Conservation (phyloP, 345 rosid species). For the Salix dunnii region DNA sequence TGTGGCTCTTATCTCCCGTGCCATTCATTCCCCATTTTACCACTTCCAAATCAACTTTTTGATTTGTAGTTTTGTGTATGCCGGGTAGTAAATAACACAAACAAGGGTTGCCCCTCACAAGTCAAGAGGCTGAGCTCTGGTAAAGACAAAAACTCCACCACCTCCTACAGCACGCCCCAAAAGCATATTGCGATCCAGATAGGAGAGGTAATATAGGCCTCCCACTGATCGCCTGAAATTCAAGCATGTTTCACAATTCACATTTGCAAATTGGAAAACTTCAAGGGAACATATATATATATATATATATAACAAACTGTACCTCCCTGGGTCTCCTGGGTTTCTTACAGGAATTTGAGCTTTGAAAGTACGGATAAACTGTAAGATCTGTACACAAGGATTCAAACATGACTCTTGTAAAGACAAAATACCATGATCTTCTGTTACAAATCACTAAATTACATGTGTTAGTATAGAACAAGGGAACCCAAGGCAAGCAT, state of each 20-base stretch:
- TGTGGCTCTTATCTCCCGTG: neutral
- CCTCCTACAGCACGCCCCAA: constrained; percentile 90
- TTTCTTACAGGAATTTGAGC: constrained; percentile 67
- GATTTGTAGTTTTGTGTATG: neutral
- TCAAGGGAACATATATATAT: neutral
- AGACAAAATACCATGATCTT: neutral
- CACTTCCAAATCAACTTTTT: neutral
- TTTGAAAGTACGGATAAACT: constrained; percentile 66
- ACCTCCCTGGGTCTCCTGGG: constrained; percentile 56
- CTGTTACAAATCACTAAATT: neutral
- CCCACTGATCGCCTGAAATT: constrained; percentile 61
- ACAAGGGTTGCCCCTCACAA: constrained; percentile 28
- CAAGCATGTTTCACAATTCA: constrained; percentile 16
- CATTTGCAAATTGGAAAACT: neutral
- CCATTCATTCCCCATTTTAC: neutral
- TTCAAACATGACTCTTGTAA: neutral
- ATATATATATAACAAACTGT: neutral
- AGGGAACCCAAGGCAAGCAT: neutral
- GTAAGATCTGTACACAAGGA: constrained; percentile 57
- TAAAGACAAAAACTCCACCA: constrained; percentile 88
- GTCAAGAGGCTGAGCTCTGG: constrained; percentile 68
- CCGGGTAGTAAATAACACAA: neutral
- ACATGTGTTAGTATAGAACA: neutral
- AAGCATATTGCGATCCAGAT: constrained; percentile 72
- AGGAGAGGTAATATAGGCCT: constrained; percentile 86